phyloP scores from a whole-genome alignment of 371 early-diverging fungal species.

The Haplosporangium sp. region DNA sequence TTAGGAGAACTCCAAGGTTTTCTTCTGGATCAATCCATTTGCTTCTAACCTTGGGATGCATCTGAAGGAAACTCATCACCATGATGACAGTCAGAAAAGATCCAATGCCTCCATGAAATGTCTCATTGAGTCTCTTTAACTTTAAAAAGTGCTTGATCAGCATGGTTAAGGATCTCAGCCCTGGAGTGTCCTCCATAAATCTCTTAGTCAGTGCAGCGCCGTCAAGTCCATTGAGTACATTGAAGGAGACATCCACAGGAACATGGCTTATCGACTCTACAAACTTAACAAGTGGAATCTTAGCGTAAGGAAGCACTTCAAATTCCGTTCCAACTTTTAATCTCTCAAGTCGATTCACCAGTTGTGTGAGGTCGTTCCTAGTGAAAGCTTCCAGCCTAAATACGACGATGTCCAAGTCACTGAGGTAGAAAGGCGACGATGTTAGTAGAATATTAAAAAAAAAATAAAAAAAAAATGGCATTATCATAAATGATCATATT shows the following conservation, averaged over 20 bases:
- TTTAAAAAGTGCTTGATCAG: constrained; percentile 41
- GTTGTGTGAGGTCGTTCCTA: constrained; percentile 32
- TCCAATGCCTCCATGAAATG: constrained; percentile 92
- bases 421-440: background rate
- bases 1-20: constrained; percentile 91
- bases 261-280: constrained; percentile 28
- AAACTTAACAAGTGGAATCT: constrained; percentile 95
- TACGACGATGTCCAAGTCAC: constrained; percentile 51
- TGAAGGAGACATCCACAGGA: constrained; percentile 49
- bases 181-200: constrained; percentile 31
- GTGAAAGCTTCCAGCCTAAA: constrained; percentile 2
- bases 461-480: too few relatives aligned
- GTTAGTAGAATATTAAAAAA: background rate
- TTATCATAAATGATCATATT: too few relatives aligned
- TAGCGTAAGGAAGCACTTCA: constrained; percentile 59
- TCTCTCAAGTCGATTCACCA: constrained; percentile 29
- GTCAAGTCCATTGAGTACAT: constrained; percentile 34
- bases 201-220: constrained; percentile 20
- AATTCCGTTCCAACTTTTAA: constrained; percentile 29
- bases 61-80: constrained; percentile 88
- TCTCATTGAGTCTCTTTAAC: constrained; percentile 76
- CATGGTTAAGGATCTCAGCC: constrained; percentile 39
- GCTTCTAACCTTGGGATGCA: constrained; percentile 86
- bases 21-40: constrained; percentile 73
- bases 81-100: constrained; percentile 92